Conservation (phyloP, 1,284 basidiomycete genomes). For the Microbotryomycetes sp. region DNA sequence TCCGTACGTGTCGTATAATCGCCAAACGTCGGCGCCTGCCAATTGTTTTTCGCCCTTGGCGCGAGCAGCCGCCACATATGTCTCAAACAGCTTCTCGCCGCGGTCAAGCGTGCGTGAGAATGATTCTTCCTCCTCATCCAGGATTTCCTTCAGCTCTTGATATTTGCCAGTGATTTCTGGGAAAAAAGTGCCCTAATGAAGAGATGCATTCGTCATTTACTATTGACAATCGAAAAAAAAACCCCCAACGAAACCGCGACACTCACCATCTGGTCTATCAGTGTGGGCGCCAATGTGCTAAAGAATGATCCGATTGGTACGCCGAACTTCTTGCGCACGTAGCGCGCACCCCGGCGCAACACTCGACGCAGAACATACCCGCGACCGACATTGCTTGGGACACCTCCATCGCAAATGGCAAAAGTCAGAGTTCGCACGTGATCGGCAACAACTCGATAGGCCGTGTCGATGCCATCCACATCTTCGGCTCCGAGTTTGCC, state of each 20-base stretch:
- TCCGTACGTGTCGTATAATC: constrained; percentile 95
- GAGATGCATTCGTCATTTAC: background rate
- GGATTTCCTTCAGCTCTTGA: constrained; percentile 84
- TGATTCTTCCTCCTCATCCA: constrained; percentile 95
- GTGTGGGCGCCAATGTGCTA: constrained; percentile 79
- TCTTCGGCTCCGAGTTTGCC: constrained; percentile 93
- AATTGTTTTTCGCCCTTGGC: constrained; percentile 61
- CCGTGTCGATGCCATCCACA: constrained; percentile 88
- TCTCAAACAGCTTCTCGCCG: constrained; percentile 92
- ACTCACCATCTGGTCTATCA: constrained; percentile 78
- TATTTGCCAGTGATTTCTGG: constrained; percentile 84
- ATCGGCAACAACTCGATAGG: constrained; percentile 94
- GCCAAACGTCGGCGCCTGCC: constrained; percentile 89
- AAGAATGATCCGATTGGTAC: constrained; percentile 95
- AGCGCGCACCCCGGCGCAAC: constrained; percentile 82
- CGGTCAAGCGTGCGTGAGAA: constrained; percentile 94
- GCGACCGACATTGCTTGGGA: constrained; percentile 91
- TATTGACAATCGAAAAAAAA: background rate
- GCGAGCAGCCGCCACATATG: constrained; percentile 68
- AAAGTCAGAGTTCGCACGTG: constrained; percentile 93
- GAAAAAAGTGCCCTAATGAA: constrained; percentile 78
- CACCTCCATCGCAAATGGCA: constrained; percentile 90
- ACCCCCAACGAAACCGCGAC: background rate
- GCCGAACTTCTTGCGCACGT: constrained; percentile 89
- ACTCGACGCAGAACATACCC: constrained; percentile 94